Evolutionary conservation across 2,329 filamentous ascomycete species (phyloP).

Genomic region (Chaetoscypha palmicola): DNA sequence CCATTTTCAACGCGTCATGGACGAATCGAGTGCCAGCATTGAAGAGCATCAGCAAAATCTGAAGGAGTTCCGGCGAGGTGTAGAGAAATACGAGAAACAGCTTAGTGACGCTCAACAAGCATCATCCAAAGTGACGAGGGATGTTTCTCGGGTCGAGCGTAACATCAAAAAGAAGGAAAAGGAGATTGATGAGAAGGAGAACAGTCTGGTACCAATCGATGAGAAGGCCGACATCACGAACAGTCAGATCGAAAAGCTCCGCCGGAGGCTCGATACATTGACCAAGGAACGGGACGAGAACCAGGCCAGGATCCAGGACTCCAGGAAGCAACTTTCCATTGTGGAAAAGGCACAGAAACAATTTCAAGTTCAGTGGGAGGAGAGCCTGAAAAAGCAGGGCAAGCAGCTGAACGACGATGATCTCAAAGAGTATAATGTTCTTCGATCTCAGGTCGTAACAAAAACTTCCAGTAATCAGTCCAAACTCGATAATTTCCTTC

Average conservation of each 20-base stretch:
- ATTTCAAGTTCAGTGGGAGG: slow-evolving; percentile 82
- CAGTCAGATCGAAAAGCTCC: slow-evolving; percentile 61
- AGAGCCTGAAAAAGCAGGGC: slow-evolving; percentile 78
- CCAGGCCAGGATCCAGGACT: slow-evolving; percentile 58
- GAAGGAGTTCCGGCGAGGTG: slow-evolving; percentile 82
- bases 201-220: slow-evolving; percentile 78
- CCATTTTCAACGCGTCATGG: slow-evolving; percentile 88
- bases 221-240: slow-evolving; percentile 82
- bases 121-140: slow-evolving; percentile 69
- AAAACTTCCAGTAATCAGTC: slow-evolving; percentile 74
- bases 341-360: slow-evolving; percentile 87
- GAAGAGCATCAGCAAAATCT: slow-evolving; percentile 91
- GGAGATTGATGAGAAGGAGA: slow-evolving; percentile 79
- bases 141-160: slow-evolving; percentile 75
- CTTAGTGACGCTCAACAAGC: slow-evolving; percentile 78
- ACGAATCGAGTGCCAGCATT: slow-evolving; percentile 84
- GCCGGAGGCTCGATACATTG: slow-evolving; percentile 62
- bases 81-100: slow-evolving; percentile 73
- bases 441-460: slow-evolving; percentile 78
- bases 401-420: slow-evolving; percentile 80
- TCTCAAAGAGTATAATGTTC: slow-evolving; percentile 78
- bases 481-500: slow-evolving; percentile 77
- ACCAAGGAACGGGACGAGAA: slow-evolving; percentile 71
- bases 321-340: slow-evolving; percentile 70
- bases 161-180: slow-evolving; percentile 81